A percentile compares a stretch with the other conserved stretches of the same genome.
Evolutionary conservation across 805 yeast genomes (phyloP).

Genomic region (Debaryomyces castellii): DNA sequence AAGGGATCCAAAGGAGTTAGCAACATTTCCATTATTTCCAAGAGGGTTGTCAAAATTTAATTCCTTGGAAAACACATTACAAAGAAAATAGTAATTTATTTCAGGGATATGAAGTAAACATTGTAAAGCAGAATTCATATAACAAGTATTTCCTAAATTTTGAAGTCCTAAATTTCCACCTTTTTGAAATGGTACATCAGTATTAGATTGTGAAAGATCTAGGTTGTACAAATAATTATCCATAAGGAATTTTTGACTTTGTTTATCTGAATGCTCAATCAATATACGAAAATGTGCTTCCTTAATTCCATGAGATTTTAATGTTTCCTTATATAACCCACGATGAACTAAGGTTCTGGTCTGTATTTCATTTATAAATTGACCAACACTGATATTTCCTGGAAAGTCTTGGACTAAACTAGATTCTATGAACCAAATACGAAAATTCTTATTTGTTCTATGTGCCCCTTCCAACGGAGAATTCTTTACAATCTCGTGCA

Average conservation of each 20-base stretch:
- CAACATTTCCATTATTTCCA: constrained; percentile 82
- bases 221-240: constrained; percentile 16
- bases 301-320: constrained; percentile 30
- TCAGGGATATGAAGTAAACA: constrained; percentile 87
- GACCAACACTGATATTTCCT: constrained; percentile 18
- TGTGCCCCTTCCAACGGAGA: constrained; percentile 19
- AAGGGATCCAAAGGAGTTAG: constrained; percentile 68
- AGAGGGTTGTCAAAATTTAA: constrained; percentile 77
- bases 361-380: constrained; percentile 28
- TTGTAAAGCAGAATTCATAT: constrained; percentile 93
- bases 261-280: constrained; percentile 24
- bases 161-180: constrained; percentile 57
- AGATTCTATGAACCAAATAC: constrained; percentile 39
- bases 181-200: constrained; percentile 7
- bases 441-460: constrained; percentile 15
- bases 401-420: constrained; percentile 22
- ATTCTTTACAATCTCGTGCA: constrained; percentile 25
- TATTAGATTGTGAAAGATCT: constrained; percentile 12
- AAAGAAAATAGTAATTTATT: constrained; percentile 69
- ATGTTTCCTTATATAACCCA: constrained; percentile 17
- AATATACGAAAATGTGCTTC: constrained; percentile 24
- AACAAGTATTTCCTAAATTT: constrained; percentile 88
- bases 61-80: constrained; percentile 59
- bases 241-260: constrained; percentile 19
- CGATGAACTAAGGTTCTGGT: constrained; percentile 28